Percentiles rank a stretch among this genome's conserved stretches.
Conservation (phyloP, 2,329 filamentous ascomycete genomes). For the Aspergillus sojae region DNA sequence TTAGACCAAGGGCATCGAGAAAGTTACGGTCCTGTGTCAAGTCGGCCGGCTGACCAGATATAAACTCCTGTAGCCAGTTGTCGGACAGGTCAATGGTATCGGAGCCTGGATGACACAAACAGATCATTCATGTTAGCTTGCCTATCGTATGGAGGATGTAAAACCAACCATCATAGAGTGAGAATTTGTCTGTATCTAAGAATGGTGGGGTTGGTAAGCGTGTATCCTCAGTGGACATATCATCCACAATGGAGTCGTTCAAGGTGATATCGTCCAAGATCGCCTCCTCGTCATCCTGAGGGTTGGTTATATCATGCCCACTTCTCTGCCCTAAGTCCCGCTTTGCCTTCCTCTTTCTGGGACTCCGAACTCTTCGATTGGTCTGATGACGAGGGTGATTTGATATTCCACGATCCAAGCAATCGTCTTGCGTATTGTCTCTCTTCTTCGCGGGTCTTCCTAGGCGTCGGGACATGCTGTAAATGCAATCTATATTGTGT, state of each 20-base stretch:
- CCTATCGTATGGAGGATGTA: too few relatives aligned
- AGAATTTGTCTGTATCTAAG: constrained; percentile 11
- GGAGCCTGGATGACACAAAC: constrained; percentile 10
- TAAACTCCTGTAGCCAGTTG: constrained; percentile 34
- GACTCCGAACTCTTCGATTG: constrained; percentile 14
- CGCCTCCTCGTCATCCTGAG: constrained; percentile 1
- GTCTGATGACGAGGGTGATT: constrained; percentile 2
- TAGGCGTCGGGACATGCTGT: constrained; percentile 39
- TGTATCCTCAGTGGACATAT: constrained; percentile 11
- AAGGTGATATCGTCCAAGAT: constrained; percentile 10
- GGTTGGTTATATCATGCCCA: neutral
- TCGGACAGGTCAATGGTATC: constrained; percentile 28
- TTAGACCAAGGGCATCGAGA: constrained; percentile 14
- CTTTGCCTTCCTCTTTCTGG: constrained; percentile 17
- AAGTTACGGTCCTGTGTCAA: constrained; percentile 13
- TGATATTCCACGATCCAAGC: neutral
- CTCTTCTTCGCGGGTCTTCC: constrained; percentile 39
- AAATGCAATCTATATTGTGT: constrained; percentile 38
- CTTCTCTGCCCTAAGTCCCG: neutral
- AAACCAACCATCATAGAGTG: constrained; percentile 17
- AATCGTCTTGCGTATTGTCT: constrained; percentile 12
- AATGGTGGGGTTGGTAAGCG: constrained; percentile 15
- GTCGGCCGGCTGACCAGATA: constrained; percentile 22
- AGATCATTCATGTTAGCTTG: neutral
- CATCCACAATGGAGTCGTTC: constrained; percentile 11